Evolutionary conservation across 306 rosid species (phyloP), one percentile per base, ranked within the genome.

Genomic region (Macrotyloma uniflorum): DNA sequence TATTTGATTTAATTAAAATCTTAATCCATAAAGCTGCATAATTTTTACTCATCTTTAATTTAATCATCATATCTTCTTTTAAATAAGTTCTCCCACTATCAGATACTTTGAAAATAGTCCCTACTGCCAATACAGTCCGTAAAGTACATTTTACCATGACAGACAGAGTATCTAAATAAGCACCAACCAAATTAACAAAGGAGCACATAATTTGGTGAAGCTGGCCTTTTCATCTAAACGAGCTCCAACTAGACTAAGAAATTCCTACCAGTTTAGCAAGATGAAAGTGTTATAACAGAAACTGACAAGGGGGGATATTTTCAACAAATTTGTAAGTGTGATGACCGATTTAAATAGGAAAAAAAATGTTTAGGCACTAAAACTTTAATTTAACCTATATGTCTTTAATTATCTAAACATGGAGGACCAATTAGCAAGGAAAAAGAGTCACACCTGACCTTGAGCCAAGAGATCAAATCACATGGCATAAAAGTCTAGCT

Each of bases 381-480:
- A 61, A n/a, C 19, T 32, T 8, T 13, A 35, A 59, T 40, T n/a
- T 7, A 61, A 43, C 61, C 9, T 42, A 23, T 0, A 68, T 11
- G 43, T 20, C 16, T 67, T 14, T 55, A 65, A 70, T 65, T 30
- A 70, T 26, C 63, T 9, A 79, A 64, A 63, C 57, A 63, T 46
- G 24, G 14, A 47, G 9, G 36, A 73, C 50, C 14, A 20, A 42
- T 53, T 70, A 61, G 58, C 11, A 72, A 28, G 61, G 8, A 57
- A 32, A 55, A 32, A 33, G 35, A 5, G 67, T 42, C 58, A 63
- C 35, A 0, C 75, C 16, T 8, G 9, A 43, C 30, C n/a, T 67
- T 54, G 46, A 65, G 43, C 23, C 66, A 42, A 42, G 16, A 30
- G 23, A 66, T 19, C 8, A 43, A 72, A 72, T 42, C 79, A 73